Evolutionary conservation across 2,329 filamentous ascomycete genomes (phyloP).

Genomic region (Cladorrhinum sp.): DNA sequence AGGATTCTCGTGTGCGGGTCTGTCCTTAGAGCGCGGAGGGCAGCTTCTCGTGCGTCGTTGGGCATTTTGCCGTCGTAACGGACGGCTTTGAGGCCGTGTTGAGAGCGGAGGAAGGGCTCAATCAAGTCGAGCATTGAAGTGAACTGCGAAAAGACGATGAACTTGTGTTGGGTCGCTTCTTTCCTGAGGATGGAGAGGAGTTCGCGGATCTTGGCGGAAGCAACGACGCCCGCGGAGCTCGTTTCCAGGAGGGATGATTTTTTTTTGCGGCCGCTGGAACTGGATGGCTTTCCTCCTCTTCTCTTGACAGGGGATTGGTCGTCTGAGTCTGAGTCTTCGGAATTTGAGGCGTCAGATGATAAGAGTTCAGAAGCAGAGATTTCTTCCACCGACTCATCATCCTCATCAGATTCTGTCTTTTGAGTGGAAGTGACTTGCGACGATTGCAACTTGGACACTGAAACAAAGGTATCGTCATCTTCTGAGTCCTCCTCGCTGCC

Average conservation of each 20-base stretch:
- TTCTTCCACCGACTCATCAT: constrained; percentile 27
- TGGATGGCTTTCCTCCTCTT: not conserved
- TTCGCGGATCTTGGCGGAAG: constrained; percentile 89
- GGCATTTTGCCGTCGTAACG: constrained; percentile 95
- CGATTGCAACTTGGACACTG: constrained; percentile 34
- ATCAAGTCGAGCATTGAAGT: constrained; percentile 97
- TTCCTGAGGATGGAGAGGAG: constrained; percentile 75
- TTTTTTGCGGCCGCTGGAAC: not conserved
- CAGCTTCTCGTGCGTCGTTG: constrained; percentile 88
- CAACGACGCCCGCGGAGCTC: constrained; percentile 50
- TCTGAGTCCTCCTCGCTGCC: not conserved
- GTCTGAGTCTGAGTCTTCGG: constrained; percentile 25
- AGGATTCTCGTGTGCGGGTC: constrained; percentile 75
- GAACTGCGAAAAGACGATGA: constrained; percentile 98
- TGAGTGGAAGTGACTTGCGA: constrained; percentile 32
- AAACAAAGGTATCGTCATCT: constrained; percentile 38
- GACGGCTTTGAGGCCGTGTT: constrained; percentile 68
- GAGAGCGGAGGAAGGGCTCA: constrained; percentile 79
- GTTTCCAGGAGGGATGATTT: not conserved
- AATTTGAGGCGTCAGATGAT: constrained; percentile 11
- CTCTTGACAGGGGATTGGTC: constrained; percentile 25
- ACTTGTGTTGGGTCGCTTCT: constrained; percentile 82
- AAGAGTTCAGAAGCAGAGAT: constrained; percentile 24
- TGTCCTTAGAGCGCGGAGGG: constrained; percentile 71
- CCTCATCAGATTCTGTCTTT: constrained; percentile 30